Base-by-base conservation (phyloP, 345 rosid genomes). In the Arabidopsis arenosa region DNA sequence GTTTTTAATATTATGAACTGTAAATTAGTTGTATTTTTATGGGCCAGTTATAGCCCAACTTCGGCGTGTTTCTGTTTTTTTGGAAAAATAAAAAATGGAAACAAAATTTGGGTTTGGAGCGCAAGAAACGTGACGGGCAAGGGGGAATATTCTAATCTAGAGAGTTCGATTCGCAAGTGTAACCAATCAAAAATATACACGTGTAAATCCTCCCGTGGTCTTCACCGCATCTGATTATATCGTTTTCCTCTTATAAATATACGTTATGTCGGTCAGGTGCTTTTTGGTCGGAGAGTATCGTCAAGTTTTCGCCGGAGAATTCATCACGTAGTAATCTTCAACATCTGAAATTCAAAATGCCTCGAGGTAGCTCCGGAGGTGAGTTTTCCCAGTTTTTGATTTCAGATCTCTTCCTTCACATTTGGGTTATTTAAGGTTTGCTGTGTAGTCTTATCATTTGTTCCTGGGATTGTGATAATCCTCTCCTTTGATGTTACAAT, bases 291-390 rank as follows among this genome's bases (percentile, higher is more conserved):
- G 8, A 12, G 11, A 6, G 1, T 41, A 23, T 9, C 18, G 13
- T 49, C 1, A 32, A 9, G 58, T 58, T 56, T 66, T 59, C 15
- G 33, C 62, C 62, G 35, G 28, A 12, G 4, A 32, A 58, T 8
- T 12, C 15, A 26, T 26, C 32, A 11, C 8, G 11, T 41, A 41
- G 4, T 11, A 41, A 3, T 40, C 44, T 4, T 41, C 45, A 41
- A 11, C 58, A 28, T 28, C 9, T 53, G 14, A 26, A 12, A 68
- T 35, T 49, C 41, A 60, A 49, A 43, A 68, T 75, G 79, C 74
- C 74, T 68, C 74, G 74, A 7, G 63, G 74, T 13, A 59, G 79
- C 68, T 66, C 74, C 30, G 56, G 67, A 14, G 73, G 79, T 68
- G 30, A 59, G 56, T 59, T 32, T 62, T 37, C 47, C 13, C 56